A percentile compares a stretch with the other conserved stretches of the same genome.
phyloP scores from a whole-genome alignment of 495 filamentous ascomycete genomes.

The Lepraria neglecta region DNA sequence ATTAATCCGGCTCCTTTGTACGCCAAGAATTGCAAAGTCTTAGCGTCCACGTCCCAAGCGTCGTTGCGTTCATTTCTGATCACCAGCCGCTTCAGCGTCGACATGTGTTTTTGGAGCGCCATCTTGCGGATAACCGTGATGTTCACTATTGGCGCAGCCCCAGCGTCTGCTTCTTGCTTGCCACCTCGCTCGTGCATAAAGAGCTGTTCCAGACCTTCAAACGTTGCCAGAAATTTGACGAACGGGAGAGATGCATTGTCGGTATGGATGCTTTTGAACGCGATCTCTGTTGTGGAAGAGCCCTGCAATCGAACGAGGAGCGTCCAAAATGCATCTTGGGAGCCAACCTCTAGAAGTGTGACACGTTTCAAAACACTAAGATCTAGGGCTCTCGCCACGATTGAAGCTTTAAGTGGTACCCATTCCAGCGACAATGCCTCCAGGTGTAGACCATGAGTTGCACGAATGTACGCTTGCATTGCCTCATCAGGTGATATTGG shows the following conservation, averaged over 20 bases:
- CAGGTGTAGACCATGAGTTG: constrained; percentile 49
- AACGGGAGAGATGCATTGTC: constrained; percentile 53
- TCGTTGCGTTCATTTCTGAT: constrained; percentile 38
- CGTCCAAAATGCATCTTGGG: constrained; percentile 52
- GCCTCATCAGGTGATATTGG: constrained; percentile 20
- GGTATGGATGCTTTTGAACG: constrained; percentile 51
- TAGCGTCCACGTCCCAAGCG: constrained; percentile 50
- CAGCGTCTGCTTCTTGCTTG: constrained; percentile 45
- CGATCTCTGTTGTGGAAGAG: constrained; percentile 34
- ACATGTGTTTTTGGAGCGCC: constrained; percentile 33
- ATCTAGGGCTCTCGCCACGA: constrained; percentile 48
- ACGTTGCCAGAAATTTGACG: constrained; percentile 43
- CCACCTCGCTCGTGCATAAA: constrained; percentile 50
- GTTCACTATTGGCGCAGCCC: constrained; percentile 39
- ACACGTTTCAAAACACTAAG: constrained; percentile 44
- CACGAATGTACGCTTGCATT: constrained; percentile 47
- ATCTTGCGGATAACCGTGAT: constrained; percentile 49
- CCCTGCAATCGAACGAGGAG: constrained; percentile 47
- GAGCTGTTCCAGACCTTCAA: constrained; percentile 47
- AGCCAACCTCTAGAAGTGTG: constrained; percentile 55
- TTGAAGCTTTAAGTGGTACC: constrained; percentile 49
- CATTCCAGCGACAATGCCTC: constrained; percentile 48
- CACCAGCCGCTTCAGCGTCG: constrained; percentile 28
- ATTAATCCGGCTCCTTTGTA: constrained; percentile 40
- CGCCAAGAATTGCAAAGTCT: constrained; percentile 44